Evolutionary conservation across 805 yeast genomes (phyloP), one percentile per base, ranked within the genome.

Genomic region (Spathaspora passalidarum): DNA sequence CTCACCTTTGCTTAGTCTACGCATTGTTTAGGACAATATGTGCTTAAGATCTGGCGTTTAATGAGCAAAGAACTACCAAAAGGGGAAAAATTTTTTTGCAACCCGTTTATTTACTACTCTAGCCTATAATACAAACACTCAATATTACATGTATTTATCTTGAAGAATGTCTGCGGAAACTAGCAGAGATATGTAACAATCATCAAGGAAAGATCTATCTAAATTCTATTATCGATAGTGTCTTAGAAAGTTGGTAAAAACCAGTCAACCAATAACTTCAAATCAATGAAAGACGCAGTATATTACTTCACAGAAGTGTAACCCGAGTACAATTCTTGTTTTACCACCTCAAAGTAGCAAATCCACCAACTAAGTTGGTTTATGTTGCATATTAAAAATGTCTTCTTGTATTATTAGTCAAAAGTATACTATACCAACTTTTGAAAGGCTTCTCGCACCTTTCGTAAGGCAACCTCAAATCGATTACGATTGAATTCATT

Each of bases 401-500:
- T n/a, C n/a, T n/a, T n/a, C 11, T 25, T 25, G 29, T 8, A 8
- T 8, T 25, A 8, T 32, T 14, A 14, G 17, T 3, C 40, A 26
- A 17, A 17, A 11, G 9, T 17, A 17, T 16, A 16, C 14, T 11
- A 38, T 16, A 48, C 47, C 17, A 45, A 38, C 11, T 43, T 40
- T 35, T 42, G 45, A 19, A 49, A 49, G 4, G 39, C 18, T 4
- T 36, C 43, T 26, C 53, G 23, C 10, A 52, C 35, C 3, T 38
- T 32, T 45, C 58, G 60, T 34, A 63, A 51, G 22, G 64, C 62
- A 45, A 48, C 51, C 10, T 55, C 63, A 35, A 66, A 54, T 40
- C 63, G 63, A 43, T 59, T 60, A 13, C 43, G 25, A 40, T 64
- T 62, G 36, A 61, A 62, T 14, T 59, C 66, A 23, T 48, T 37